Base-by-base conservation (phyloP, 176 grass and related monocot genomes). In the Musa troglodytarum region DNA sequence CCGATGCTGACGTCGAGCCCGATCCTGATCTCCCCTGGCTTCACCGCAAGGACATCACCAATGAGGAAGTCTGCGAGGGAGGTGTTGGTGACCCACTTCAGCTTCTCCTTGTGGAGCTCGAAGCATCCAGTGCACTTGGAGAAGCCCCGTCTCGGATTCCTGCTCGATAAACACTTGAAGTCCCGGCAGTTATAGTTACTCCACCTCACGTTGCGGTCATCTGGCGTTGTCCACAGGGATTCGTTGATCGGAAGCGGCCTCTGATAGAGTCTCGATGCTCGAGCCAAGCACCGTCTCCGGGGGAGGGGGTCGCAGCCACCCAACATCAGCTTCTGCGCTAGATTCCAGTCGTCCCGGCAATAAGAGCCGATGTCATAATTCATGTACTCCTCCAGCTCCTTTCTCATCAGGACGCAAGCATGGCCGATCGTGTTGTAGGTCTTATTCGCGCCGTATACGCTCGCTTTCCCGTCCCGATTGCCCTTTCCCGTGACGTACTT, bases 281-380 rank as follows among this genome's bases (percentile, higher is more conserved):
- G 79, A 9, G 87, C 75, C 13, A 97, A 83, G 83, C 93, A 97
- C 19, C 93, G 86, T 23, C 93, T 82, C 50, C 93, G 77, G 21
- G 93, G 93, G 58, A 93, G 83, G 13, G 93, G 90, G 25, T 97
- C 93, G 63, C 93, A 97, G 23, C 93, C 89, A 34, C 63, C 86
- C 13, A 92, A 65, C 86, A 92, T 92, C 15, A 92, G 85, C 63
- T 80, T 84, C 78, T 97, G 93, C 4, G 62, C 89, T 23, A 92
- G 68, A 80, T 92, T 56, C 93, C 93, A 97, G 77, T 97, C 89
- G 69, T 92, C 89, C 19, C 79, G 77, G 81, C 89, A 92, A 21
- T 62, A 79, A 2, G 89, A 75, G 9, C 86, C 89, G 1, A 92
- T 77, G 79, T 92, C 89, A 49, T 92, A 92, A 79, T 55, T 74